Conservation (phyloP, 169 alveolate genomes). For the Theileria equi region DNA sequence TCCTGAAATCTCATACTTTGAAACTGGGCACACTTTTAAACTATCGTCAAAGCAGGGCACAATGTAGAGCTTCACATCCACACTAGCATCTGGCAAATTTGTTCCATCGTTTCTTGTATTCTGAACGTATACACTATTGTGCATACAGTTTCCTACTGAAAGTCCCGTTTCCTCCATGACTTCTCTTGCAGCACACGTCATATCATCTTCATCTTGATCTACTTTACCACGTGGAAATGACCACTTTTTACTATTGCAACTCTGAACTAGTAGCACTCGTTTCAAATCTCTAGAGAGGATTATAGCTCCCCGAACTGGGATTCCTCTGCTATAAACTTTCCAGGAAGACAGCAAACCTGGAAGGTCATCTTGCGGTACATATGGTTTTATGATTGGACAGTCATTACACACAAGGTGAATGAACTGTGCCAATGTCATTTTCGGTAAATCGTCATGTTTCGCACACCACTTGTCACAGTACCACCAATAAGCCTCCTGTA, state of each 20-base stretch:
- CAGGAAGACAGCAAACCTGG: conserved; percentile 71
- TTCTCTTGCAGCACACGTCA: conserved; percentile 91
- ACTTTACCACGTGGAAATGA: conserved; percentile 92
- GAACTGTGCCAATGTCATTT: conserved; percentile 73
- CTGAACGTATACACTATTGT: conserved; percentile 76
- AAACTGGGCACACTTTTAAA: conserved; percentile 72
- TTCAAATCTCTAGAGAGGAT: conserved; percentile 75
- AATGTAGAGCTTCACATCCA: conserved; percentile 77
- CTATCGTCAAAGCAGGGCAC: conserved; percentile 84
- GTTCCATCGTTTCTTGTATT: conserved; percentile 71
- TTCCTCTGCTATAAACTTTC: conserved; percentile 76
- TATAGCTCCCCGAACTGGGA: conserved; percentile 88
- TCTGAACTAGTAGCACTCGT: conserved; percentile 79
- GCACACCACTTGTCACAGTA: conserved; percentile 87
- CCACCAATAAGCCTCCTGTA: conserved; percentile 91
- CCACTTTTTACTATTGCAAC: conserved; percentile 84
- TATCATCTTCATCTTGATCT: conserved; percentile 89
- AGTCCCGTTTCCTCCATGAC: conserved; percentile 91
- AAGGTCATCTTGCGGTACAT: conserved; percentile 70
- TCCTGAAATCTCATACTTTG: conserved; percentile 81
- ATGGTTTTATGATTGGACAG: conserved; percentile 75
- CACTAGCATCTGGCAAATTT: too few species aligned
- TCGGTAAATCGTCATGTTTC: conserved; percentile 73
- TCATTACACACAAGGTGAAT: conserved; percentile 80
- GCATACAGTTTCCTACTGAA: conserved; percentile 75